These are phyloP conservation scores for Tardiomyces digboiensis DNA, from an alignment of 1,139 yeast species.

Conservation along the genomic window DNA sequence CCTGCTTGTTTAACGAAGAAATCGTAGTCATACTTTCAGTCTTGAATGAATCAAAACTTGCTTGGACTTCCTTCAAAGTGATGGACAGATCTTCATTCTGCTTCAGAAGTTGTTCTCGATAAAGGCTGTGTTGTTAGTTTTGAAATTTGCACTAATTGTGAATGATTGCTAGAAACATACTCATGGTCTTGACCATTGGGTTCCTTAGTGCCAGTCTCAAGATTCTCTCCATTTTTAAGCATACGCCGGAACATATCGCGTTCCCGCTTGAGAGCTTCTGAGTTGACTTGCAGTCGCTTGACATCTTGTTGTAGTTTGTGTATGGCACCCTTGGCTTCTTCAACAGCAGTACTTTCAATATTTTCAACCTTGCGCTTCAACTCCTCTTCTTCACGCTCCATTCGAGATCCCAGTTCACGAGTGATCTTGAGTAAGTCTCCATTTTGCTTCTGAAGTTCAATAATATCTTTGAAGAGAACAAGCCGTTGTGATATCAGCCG, in stretches of 20 bases:
- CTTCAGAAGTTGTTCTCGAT: conserved; percentile 26
- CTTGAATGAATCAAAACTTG: conserved; percentile 28
- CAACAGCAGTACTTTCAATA: conserved; percentile 49
- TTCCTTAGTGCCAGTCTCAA: conserved; percentile 12
- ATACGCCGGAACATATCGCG: conserved; percentile 54
- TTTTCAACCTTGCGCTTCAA: conserved; percentile 35
- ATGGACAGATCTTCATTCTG: conserved; percentile 25
- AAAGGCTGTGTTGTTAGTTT: conserved; percentile 9
- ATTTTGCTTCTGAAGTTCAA: conserved; percentile 66
- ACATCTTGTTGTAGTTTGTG: conserved; percentile 55
- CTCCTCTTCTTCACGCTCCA: conserved; percentile 46
- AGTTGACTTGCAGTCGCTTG: conserved; percentile 38
- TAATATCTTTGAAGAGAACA: conserved; percentile 55
- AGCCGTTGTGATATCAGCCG: conserved; percentile 61
- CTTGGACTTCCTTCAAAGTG: conserved; percentile 26
- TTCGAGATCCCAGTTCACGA: conserved; percentile 56
- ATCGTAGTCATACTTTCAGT: conserved; percentile 35
- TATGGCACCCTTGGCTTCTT: conserved; percentile 74
- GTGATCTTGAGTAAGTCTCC: conserved; percentile 58
- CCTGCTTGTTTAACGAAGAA: conserved; percentile 32
- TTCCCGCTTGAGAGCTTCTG: conserved; percentile 48
- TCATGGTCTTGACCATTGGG: too few relatives aligned
- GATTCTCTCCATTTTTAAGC: conserved; percentile 8
- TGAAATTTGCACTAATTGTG: too few relatives aligned
- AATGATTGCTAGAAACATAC: neutral